Conservation (phyloP, 2,329 filamentous ascomycete species). For the Raffaelea arxii region DNA sequence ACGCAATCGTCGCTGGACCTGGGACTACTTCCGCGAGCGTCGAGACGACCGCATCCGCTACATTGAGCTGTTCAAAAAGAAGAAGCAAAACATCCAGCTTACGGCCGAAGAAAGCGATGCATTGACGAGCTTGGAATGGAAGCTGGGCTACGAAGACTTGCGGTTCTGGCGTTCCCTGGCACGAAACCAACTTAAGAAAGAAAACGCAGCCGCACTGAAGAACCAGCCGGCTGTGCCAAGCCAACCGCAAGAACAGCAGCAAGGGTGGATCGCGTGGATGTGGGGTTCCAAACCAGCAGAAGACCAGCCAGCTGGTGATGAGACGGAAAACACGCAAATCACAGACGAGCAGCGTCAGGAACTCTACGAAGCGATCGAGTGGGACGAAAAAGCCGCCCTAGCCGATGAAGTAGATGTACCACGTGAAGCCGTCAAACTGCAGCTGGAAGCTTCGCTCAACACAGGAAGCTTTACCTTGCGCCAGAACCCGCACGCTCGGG, state of each 20-base stretch:
- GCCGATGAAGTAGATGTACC: conserved; percentile 83
- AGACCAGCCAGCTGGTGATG: conserved; percentile 46
- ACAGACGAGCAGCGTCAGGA: conserved; percentile 94
- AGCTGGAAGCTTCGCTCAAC: conserved; percentile 84
- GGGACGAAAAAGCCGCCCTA: conserved; percentile 90
- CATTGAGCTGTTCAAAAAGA: conserved; percentile 94
- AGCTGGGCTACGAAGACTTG: conserved; percentile 86
- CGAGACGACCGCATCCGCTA: conserved; percentile 83
- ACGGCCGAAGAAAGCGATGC: conserved; percentile 61
- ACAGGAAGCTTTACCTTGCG: conserved; percentile 94
- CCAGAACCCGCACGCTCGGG: conserved; percentile 68
- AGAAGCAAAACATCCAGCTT: conserved; percentile 65
- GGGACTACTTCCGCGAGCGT: conserved; percentile 89
- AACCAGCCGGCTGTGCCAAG: conserved; percentile 29
- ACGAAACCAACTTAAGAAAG: conserved; percentile 88
- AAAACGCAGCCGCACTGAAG: conserved; percentile 83
- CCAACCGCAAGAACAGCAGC: conserved; percentile 50
- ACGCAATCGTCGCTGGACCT: conserved; percentile 84
- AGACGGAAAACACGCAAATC: conserved; percentile 69
- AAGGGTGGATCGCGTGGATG: conserved; percentile 85
- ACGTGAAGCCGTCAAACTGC: conserved; percentile 83
- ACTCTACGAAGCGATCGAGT: conserved; percentile 94
- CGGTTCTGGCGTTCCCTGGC: conserved; percentile 95
- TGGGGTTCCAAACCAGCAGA: conserved; percentile 67
- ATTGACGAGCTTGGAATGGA: conserved; percentile 69